Conservation (phyloP, 225 moss, liverwort and hornwort species). For the Lunularia cruciata region DNA sequence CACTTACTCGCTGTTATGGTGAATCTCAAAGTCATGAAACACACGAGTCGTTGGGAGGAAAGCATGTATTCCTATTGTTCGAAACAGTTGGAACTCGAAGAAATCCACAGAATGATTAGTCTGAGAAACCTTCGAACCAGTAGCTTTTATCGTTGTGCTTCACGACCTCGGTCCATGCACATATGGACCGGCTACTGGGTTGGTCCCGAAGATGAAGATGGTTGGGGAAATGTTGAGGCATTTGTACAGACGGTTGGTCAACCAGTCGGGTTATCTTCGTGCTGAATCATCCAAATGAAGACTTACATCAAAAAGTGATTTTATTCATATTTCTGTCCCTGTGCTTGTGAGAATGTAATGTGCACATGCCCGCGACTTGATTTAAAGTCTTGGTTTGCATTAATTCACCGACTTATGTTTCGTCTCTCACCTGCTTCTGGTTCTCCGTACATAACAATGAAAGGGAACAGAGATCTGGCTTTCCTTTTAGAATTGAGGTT, state of each 20-base stretch:
- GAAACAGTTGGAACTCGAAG: background rate
- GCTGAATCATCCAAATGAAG: too few species aligned
- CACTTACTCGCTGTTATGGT: slow-evolving; percentile 12
- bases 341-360: too few species aligned
- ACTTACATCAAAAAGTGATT: too few species aligned
- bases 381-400: too few species aligned
- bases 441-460: too few species aligned
- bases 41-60: background rate
- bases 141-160: background rate
- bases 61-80: background rate
- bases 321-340: too few species aligned
- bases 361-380: too few species aligned
- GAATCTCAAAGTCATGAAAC: background rate
- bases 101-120: background rate
- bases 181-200: slow-evolving; percentile 28
- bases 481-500: too few species aligned
- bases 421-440: too few species aligned
- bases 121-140: background rate
- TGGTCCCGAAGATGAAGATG: slow-evolving; percentile 33
- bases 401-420: too few species aligned
- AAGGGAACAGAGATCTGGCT: too few species aligned
- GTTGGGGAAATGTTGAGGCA: slow-evolving; percentile 30
- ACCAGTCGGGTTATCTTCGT: background rate
- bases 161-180: background rate
- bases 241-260: slow-evolving; percentile 15